Conservation (phyloP, 2,329 filamentous ascomycete genomes). For the Colletotrichum lini region DNA sequence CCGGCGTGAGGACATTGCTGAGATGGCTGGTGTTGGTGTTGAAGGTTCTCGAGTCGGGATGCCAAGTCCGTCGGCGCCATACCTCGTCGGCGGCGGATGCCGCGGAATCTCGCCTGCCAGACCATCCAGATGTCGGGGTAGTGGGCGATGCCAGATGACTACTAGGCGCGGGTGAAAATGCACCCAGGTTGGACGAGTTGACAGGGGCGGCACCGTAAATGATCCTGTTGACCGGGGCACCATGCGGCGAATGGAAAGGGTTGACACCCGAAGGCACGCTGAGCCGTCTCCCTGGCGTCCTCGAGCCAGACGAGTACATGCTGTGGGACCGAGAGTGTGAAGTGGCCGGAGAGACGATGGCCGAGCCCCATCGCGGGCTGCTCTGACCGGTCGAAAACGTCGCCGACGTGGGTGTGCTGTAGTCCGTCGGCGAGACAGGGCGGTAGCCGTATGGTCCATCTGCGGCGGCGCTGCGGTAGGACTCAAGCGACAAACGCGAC, state of each 20-base stretch:
- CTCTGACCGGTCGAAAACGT: conserved; percentile 83
- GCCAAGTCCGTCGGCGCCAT: conserved; percentile 90
- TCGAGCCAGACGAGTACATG: conserved; percentile 76
- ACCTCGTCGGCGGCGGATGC: conserved; percentile 78
- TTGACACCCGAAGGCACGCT: conserved; percentile 85
- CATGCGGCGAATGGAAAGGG: conserved; percentile 79
- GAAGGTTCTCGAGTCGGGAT: conserved; percentile 80
- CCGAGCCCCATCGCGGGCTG: conserved; percentile 81
- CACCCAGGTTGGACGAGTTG: conserved; percentile 68
- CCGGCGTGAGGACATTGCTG: conserved; percentile 81
- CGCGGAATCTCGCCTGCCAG: conserved; percentile 73
- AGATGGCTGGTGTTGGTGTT: conserved; percentile 77
- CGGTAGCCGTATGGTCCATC: conserved; percentile 77
- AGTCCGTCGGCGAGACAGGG: conserved; percentile 78
- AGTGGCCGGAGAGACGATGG: conserved; percentile 80
- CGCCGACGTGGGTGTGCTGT: conserved; percentile 86
- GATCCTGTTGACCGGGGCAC: conserved; percentile 68
- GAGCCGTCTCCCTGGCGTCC: conserved; percentile 80
- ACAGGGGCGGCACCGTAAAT: conserved; percentile 67
- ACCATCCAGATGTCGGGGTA: conserved; percentile 72
- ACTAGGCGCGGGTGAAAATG: conserved; percentile 71
- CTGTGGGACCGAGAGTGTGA: conserved; percentile 78
- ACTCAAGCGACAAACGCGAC: conserved; percentile 76
- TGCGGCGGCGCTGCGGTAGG: conserved; percentile 74
- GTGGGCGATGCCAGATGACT: conserved; percentile 77